A percentile compares a stretch with the other conserved stretches of the same genome.
These are phyloP conservation scores for Dacryopinax spathularia DNA, from an alignment of 768 basidiomycete genomes.

Conservation along the genomic window DNA sequence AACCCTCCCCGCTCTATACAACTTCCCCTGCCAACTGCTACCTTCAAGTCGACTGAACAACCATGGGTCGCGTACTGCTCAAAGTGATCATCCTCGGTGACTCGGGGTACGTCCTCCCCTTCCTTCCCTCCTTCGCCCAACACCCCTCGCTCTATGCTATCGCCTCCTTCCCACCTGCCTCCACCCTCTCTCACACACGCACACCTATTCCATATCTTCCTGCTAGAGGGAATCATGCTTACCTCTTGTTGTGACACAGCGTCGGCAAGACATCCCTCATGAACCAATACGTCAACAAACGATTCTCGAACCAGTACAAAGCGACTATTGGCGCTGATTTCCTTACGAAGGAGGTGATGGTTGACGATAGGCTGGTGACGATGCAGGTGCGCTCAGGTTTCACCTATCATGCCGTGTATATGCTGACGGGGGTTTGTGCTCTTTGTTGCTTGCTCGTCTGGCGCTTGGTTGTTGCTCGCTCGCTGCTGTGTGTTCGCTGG, in stretches of 20 bases:
- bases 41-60: conserved; percentile 12
- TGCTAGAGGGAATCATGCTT: not conserved
- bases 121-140: not conserved
- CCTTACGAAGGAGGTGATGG: conserved; percentile 96
- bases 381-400: conserved; percentile 63
- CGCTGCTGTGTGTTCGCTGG: no score
- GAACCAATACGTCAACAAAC: conserved; percentile 99
- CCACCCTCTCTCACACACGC: not conserved
- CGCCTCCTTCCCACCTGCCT: conserved; percentile 10
- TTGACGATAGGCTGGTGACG: conserved; percentile 92
- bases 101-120: not conserved
- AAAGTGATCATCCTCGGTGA: conserved; percentile 38
- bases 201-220: not conserved
- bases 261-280: conserved; percentile 99
- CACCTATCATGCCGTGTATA: not conserved
- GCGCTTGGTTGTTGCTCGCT: no score
- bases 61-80: conserved; percentile 74
- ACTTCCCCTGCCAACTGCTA: conserved; percentile 12
- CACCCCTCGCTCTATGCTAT: not conserved
- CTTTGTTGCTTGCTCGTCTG: not conserved
- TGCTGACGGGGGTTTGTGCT: not conserved
- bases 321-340: conserved; percentile 97
- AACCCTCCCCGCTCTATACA: not conserved
- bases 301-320: conserved; percentile 99
- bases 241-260: conserved; percentile 28